Evolutionary conservation across 106 monocot genomes (phyloP), one percentile per base, ranked within the genome.

Genomic region (Platanthera guangdongensis): DNA sequence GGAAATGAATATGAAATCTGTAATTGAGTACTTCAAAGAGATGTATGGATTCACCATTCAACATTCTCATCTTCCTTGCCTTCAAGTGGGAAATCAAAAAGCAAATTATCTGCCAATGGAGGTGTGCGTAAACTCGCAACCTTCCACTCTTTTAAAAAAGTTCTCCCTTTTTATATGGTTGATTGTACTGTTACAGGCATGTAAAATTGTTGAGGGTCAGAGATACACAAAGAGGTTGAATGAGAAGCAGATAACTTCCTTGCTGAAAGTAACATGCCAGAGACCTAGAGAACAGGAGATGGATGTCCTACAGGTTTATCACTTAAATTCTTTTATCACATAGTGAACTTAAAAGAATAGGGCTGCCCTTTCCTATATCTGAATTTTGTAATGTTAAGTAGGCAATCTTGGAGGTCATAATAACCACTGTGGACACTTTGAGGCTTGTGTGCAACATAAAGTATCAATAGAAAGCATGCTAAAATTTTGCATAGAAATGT

Each of bases 1-100:
- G 6, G 88, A 95, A 81, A 92, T 92, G 91, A 95, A 95, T 75
- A 95, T 95, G 95, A 95, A 92, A 79, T 92, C 95, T 48, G 95
- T 95, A 28, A 92, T 95, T n/a, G 95, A 92, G 70, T 95, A 95
- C 75, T 95, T 95, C 81, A 85, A 90, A 63, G 95, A 95, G 78
- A 86, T 92, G 89, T 95, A 95, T 86, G 95, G 88, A 13, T 95
- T 95, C 74, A 78, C 89, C 47, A 95, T 95, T 78, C 81, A 83
- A 57, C 76, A 95, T 57, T 72, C 86, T 7, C 95, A 92, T 78
- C 92, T 95, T 22, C 95, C 95, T 76, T 95, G 92, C 73, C 89
- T 92, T 78, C 92, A 92, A 85, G 95, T 92, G 50, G 95, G 95
- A 69, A 95, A 90, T 72, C 87, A 89, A 39, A 95, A 95, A 55